A percentile compares a stretch with the other conserved stretches of the same genome.
These are phyloP conservation scores for Lactifluus subvellereus DNA, from an alignment of 768 basidiomycete genomes.

Conservation along the genomic window DNA sequence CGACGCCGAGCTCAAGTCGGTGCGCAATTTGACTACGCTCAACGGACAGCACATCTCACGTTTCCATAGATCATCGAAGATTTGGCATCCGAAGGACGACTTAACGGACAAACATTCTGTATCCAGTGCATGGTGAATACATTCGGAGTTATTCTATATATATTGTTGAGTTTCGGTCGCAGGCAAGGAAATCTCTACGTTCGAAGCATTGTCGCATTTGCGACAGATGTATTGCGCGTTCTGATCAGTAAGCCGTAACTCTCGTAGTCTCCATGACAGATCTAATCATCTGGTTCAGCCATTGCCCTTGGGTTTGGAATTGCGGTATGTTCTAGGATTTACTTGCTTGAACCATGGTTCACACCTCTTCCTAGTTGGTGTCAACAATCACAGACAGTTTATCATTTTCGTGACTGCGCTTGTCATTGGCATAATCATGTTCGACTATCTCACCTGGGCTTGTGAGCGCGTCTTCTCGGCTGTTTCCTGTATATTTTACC, in stretches of 20 bases:
- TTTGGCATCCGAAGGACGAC: constrained; percentile 74
- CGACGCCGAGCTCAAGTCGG: constrained; percentile 84
- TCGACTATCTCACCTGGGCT: constrained; percentile 70
- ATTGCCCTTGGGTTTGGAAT: constrained; percentile 99
- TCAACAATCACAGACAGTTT: constrained; percentile 94
- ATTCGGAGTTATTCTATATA: no score
- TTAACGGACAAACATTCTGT: constrained; percentile 99
- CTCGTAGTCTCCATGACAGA: background rate
- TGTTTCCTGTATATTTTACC: background rate
- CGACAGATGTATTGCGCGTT: constrained; percentile 81
- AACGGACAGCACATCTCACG: no score
- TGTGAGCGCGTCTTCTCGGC: constrained; percentile 51
- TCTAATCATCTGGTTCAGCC: constrained; percentile 41
- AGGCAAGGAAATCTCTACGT: constrained; percentile 85
- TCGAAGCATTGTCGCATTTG: constrained; percentile 95
- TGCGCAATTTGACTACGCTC: constrained; percentile 36
- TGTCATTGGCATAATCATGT: constrained; percentile 70
- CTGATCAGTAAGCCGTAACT: constrained; percentile 73
- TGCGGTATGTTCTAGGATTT: constrained; percentile 56
- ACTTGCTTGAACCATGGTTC: background rate
- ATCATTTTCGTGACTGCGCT: constrained; percentile 85
- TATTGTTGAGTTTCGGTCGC: background rate
- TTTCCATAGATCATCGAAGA: constrained; percentile 75
- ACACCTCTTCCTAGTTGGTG: constrained; percentile 55
- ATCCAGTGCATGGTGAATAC: constrained; percentile 82